Base-by-base conservation (phyloP, 805 yeast genomes). In the Lipomyces starkeyi region DNA sequence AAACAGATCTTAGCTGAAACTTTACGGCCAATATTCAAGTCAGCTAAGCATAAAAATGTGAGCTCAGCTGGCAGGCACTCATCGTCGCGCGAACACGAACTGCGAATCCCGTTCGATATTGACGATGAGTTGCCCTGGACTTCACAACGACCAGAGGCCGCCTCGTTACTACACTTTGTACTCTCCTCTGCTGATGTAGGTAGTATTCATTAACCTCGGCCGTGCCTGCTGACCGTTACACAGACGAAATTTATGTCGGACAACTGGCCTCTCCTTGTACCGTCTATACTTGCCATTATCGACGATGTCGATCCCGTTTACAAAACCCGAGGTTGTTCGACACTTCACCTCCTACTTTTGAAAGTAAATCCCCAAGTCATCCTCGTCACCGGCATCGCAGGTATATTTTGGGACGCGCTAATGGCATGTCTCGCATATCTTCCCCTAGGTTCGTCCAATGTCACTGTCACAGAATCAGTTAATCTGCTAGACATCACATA, bases 391-490 rank as follows among this genome's bases (percentile, higher is more conserved):
- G 72, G 72, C 6, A 54, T 69, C n/a, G 64, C 66, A 1, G 63
- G 59, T 5, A 37, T 69, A 11, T 69, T 69, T 22, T 69, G 72
- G 72, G 71, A 69, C n/a, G 56, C 70, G 9, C 59, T 69, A 7
- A 34, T 63, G 47, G 34, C 54, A 14, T 69, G 70, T 47, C 47
- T 69, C 11, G 35, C 71, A 9, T 69, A 60, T 56, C 60, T 69
- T 11, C 72, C 72, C 2, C 49, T 66, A n/a, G 70, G 68, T n/a
- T 37, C 68, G 32, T 66, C 71, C 11, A 25, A 25, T 20, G 58
- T 69, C 20, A 34, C 72, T 5, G 47, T 69, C 7, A 32, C 59
- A 2, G 68, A 67, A 22, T 66, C 70, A 0, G 34, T 58, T 3
- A 37, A n/a, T 4, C 62, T 69, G 2, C 61, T 67, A 4, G 54